phyloP scores from a whole-genome alignment of 352 stramenopile genomes.

The Phytopythium sindhum region DNA sequence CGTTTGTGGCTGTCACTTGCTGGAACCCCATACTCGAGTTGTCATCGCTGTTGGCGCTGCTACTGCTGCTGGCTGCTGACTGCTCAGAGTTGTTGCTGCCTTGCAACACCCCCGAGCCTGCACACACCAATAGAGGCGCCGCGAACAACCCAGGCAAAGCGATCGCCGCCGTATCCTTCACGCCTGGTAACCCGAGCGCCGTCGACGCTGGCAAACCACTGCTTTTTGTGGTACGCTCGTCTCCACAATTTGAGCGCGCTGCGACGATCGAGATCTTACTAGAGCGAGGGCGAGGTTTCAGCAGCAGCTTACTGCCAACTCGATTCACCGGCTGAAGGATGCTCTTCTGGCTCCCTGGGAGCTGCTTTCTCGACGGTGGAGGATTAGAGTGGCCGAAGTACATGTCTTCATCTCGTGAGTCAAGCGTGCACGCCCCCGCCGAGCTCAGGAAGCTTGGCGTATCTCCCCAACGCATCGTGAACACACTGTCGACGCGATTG shows the following conservation, averaged over 20 bases:
- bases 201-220: neutral
- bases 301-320: neutral
- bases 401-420: constrained; percentile 14
- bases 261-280: neutral
- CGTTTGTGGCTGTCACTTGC: neutral
- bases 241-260: neutral
- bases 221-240: neutral
- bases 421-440: constrained; percentile 12
- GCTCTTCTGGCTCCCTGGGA: neutral
- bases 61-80: neutral
- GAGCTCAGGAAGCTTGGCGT: constrained; percentile 4
- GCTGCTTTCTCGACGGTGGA: neutral
- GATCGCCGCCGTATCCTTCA: neutral
- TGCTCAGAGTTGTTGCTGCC: constrained; percentile 6
- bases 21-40: neutral
- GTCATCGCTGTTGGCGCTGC: neutral
- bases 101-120: neutral
- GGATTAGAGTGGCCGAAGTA: constrained; percentile 3
- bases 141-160: neutral
- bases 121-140: constrained; percentile 1
- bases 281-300: neutral
- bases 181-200: neutral
- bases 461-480: constrained; percentile 5
- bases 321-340: neutral
- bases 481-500: neutral